Percentiles rank a stretch among this genome's conserved stretches.
Conservation (phyloP, 1,139 yeast species). For the Waltiozyma sp. region DNA sequence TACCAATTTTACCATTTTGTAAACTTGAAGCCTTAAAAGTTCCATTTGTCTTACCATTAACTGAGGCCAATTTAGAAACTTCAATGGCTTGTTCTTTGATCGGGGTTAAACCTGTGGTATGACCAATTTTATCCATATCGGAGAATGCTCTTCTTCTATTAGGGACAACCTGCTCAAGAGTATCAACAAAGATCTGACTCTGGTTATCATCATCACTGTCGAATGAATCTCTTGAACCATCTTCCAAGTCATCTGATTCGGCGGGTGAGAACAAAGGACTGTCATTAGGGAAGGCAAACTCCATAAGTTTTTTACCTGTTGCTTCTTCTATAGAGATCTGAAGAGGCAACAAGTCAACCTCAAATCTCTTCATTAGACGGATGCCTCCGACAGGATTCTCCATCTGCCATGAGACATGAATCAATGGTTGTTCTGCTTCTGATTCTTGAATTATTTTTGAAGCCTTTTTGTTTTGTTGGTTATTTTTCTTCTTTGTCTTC, state of each 20-base stretch:
- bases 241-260: slow-evolving; percentile 6
- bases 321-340: slow-evolving; percentile 48
- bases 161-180: not conserved
- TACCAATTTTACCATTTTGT: not conserved
- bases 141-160: not conserved
- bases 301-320: slow-evolving; percentile 45
- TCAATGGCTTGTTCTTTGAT: not conserved
- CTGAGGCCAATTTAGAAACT: not conserved
- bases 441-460: slow-evolving; percentile 1
- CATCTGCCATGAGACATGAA: slow-evolving; percentile 51
- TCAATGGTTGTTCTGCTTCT: slow-evolving; percentile 21
- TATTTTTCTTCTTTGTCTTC: slow-evolving; percentile 1
- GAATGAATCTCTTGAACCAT: not conserved
- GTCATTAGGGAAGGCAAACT: slow-evolving; percentile 43
- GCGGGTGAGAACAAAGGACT: slow-evolving; percentile 3
- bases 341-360: slow-evolving; percentile 43
- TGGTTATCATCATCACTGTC: not conserved
- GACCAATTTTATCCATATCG: not conserved
- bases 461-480: slow-evolving; percentile 4
- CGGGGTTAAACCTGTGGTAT: not conserved
- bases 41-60: not conserved
- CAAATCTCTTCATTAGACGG: slow-evolving; percentile 43
- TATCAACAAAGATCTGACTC: too few species aligned
- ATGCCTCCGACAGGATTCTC: slow-evolving; percentile 62
- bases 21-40: not conserved